phyloP scores from a whole-genome alignment of 805 yeast genomes.

The Kazachstania kunashirensis region DNA sequence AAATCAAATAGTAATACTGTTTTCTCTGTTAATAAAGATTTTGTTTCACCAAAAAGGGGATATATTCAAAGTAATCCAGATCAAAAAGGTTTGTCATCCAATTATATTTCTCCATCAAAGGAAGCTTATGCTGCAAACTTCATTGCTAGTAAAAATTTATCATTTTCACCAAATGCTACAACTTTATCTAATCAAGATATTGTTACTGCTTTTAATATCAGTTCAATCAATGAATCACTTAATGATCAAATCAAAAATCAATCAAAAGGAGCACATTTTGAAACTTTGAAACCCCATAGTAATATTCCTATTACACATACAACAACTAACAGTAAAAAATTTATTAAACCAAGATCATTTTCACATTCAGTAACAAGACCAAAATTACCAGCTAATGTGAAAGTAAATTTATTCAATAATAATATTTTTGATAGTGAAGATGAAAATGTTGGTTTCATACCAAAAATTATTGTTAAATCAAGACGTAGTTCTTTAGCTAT shows the following conservation, averaged over 20 bases:
- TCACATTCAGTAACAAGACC: constrained; percentile 23
- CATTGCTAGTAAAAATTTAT: background rate
- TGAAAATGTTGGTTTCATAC: constrained; percentile 29
- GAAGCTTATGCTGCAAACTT: background rate
- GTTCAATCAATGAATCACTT: too few relatives aligned
- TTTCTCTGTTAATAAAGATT: background rate
- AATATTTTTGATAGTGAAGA: constrained; percentile 11
- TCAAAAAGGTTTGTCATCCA: background rate
- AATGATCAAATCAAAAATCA: too few relatives aligned
- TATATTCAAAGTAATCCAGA: background rate
- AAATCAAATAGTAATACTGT: background rate
- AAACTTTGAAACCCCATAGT: background rate
- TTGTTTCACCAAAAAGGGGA: background rate
- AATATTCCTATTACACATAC: constrained; percentile 1
- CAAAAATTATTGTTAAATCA: constrained; percentile 29
- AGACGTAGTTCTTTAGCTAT: constrained; percentile 26
- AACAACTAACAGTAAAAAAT: constrained; percentile 4
- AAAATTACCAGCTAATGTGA: background rate
- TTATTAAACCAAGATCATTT: constrained; percentile 25
- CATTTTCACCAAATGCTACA: background rate
- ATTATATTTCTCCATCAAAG: background rate
- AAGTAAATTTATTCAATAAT: background rate
- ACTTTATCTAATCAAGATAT: too few relatives aligned
- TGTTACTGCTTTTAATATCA: too few relatives aligned
- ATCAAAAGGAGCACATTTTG: too few relatives aligned